Evolutionary conservation across 192 early-diverging fungal genomes (phyloP).

Genomic region (Allomyces arbusculus): DNA sequence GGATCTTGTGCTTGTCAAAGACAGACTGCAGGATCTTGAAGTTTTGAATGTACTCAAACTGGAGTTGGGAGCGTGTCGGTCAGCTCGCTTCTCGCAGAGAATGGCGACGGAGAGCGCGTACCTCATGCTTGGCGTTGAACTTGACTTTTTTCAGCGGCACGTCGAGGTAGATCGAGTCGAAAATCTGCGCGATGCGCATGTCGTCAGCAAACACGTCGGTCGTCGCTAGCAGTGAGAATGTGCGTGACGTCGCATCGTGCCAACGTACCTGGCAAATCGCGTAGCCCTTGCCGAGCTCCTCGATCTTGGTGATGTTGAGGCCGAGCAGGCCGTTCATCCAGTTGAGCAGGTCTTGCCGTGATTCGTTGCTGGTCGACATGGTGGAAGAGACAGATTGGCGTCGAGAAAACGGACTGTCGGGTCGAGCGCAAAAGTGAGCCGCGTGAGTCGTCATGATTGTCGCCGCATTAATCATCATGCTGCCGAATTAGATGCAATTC

Average conservation of each 20-base stretch:
- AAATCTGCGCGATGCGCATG: neutral
- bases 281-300: slow-evolving; percentile 1
- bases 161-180: neutral
- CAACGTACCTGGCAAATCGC: neutral
- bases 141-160: neutral
- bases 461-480: too few relatives aligned
- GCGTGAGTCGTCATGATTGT: too few relatives aligned
- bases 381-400: neutral
- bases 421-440: too few relatives aligned
- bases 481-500: too few relatives aligned
- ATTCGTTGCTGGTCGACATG: neutral
- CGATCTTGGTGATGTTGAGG: neutral
- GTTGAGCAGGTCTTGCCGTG: neutral
- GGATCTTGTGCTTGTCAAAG: neutral
- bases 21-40: neutral
- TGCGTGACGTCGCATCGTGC: too few relatives aligned
- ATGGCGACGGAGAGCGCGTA: neutral
- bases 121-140: neutral
- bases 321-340: neutral
- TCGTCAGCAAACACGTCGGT: too few relatives aligned
- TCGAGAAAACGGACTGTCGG: too few relatives aligned
- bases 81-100: too few relatives aligned
- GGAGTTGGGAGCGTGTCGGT: neutral
- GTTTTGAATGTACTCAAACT: neutral
- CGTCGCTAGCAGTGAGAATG: too few relatives aligned